phyloP scores from a whole-genome alignment of 2,329 filamentous ascomycete genomes.

The Phaeosphaeriaceae sp. region DNA sequence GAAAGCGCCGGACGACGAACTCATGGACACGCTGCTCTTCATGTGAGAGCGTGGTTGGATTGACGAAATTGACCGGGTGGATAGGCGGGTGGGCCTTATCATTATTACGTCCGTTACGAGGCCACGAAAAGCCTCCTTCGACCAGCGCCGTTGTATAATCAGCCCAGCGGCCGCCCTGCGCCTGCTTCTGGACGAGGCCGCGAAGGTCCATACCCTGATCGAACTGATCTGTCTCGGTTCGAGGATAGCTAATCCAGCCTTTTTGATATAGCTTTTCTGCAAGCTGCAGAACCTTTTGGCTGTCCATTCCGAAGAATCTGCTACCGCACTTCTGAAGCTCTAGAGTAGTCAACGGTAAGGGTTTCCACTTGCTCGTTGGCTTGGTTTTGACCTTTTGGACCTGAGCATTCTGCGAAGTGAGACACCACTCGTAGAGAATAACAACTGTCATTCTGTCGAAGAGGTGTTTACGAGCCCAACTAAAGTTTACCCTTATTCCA shows the following conservation, averaged over 20 bases:
- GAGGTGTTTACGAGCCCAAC: slow-evolving; percentile 79
- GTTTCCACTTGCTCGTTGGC: slow-evolving; percentile 92
- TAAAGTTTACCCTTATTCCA: slow-evolving; percentile 79
- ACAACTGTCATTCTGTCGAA: slow-evolving; percentile 86
- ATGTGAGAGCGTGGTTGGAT: slow-evolving; percentile 63
- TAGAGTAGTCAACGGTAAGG: slow-evolving; percentile 90
- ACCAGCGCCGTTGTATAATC: slow-evolving; percentile 76
- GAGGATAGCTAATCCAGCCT: slow-evolving; percentile 96
- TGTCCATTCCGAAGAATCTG: slow-evolving; percentile 83
- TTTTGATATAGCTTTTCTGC: slow-evolving; percentile 90
- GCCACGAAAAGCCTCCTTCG: slow-evolving; percentile 78
- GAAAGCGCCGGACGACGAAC: slow-evolving; percentile 87
- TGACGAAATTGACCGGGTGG: slow-evolving; percentile 88
- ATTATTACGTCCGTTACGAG: slow-evolving; percentile 83
- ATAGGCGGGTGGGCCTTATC: slow-evolving; percentile 98
- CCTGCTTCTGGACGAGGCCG: slow-evolving; percentile 82
- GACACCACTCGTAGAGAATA: slow-evolving; percentile 84
- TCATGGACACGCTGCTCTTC: slow-evolving; percentile 84
- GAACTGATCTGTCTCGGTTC: slow-evolving; percentile 96
- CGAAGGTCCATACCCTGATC: slow-evolving; percentile 86
- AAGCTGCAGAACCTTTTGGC: slow-evolving; percentile 84
- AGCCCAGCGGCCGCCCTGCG: slow-evolving; percentile 78
- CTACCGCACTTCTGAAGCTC: slow-evolving; percentile 97
- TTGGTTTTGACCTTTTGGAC: slow-evolving; percentile 89
- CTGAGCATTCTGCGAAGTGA: slow-evolving; percentile 75